phyloP scores from a whole-genome alignment of 306 rosid species.

The Quercus bicolor region DNA sequence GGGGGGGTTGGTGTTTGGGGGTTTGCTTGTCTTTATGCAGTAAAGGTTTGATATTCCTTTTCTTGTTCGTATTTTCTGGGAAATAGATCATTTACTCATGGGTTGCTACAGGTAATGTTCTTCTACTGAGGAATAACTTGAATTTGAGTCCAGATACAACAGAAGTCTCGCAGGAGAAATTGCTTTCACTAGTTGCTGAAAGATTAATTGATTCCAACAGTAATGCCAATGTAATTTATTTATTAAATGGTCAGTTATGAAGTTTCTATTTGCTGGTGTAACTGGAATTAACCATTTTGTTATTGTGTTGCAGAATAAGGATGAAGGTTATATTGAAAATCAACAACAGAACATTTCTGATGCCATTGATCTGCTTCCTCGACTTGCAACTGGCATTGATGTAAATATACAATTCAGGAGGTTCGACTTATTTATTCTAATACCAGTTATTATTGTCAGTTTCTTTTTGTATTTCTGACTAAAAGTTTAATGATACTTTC shows the following conservation, averaged over 20 bases:
- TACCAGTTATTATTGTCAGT: constrained; percentile 12
- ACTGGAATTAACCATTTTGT: constrained; percentile 16
- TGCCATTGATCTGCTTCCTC: constrained; percentile 96
- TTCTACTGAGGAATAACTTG: constrained; percentile 75
- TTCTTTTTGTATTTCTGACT: constrained; percentile 27
- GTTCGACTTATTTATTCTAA: constrained; percentile 37
- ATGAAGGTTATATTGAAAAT: constrained; percentile 79
- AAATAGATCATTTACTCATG: not conserved
- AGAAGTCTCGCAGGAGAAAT: constrained; percentile 93
- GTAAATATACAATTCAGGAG: constrained; percentile 89
- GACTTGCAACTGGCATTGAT: constrained; percentile 98
- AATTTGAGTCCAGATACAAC: constrained; percentile 70
- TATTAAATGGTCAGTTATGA: constrained; percentile 3
- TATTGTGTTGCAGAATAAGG: constrained; percentile 63
- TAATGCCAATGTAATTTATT: constrained; percentile 58
- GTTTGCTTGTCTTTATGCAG: not conserved
- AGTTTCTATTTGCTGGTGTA: constrained; percentile 13
- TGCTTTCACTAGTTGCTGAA: constrained; percentile 87
- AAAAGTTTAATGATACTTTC: constrained; percentile 34
- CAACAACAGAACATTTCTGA: constrained; percentile 95
- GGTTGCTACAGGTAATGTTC: constrained; percentile 77
- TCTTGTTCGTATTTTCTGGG: not conserved
- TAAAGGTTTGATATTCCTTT: not conserved
- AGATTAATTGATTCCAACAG: constrained; percentile 85
- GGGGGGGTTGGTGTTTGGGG: not conserved